A percentile compares a stretch with the other conserved stretches of the same genome.
Conservation (phyloP, 768 basidiomycete species). For the Crepidotus variabilis region DNA sequence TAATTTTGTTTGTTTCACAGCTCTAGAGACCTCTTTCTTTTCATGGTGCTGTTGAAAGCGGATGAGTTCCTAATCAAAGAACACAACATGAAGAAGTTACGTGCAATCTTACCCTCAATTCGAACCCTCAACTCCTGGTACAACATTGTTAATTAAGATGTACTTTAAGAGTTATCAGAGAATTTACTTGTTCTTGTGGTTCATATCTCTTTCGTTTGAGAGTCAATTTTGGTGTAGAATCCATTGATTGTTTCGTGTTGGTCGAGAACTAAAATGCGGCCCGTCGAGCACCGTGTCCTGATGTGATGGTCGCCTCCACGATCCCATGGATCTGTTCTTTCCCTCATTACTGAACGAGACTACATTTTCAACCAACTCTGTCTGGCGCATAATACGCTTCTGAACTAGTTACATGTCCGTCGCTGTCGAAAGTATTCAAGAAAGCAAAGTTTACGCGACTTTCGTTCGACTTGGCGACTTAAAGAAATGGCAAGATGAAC, state of each 20-base stretch:
- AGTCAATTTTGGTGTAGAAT: conserved; percentile 15
- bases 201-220: conserved; percentile 43
- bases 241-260: not conserved
- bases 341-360: too few species aligned
- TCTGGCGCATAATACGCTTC: too few species aligned
- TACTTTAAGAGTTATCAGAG: too few species aligned
- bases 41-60: conserved; percentile 59
- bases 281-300: too few species aligned
- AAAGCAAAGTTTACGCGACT: conserved; percentile 44
- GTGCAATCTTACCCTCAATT: conserved; percentile 54
- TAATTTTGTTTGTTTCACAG: conserved; percentile 75
- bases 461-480: conserved; percentile 68
- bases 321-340: too few species aligned
- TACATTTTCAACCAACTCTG: too few species aligned
- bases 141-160: not conserved
- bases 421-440: conserved; percentile 22
- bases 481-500: conserved; percentile 40
- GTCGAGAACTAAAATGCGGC: not conserved
- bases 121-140: conserved; percentile 37
- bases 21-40: conserved; percentile 66
- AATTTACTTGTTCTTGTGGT: conserved; percentile 29
- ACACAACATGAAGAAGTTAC: conserved; percentile 18
- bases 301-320: too few species aligned
- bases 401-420: too few species aligned
- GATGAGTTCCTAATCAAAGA: not conserved